Percentiles rank a stretch among this genome's conserved stretches.
phyloP scores from a whole-genome alignment of 352 stramenopile species.

The Pythium volutum region DNA sequence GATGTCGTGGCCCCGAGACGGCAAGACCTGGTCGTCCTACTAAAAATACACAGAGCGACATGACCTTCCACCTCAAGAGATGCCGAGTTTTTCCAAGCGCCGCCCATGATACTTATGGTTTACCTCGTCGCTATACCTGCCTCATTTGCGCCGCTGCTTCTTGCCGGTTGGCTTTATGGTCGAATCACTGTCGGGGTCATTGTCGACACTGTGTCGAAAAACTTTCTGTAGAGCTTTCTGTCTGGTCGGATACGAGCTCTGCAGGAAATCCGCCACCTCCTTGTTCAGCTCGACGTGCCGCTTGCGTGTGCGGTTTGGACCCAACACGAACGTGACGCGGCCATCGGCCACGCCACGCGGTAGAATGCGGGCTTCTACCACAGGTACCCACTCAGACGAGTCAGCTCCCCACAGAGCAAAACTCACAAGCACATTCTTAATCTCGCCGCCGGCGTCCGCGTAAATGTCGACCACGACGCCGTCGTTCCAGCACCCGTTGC shows the following conservation, averaged over 20 bases:
- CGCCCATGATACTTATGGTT: slow-evolving; percentile 16
- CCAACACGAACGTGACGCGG: slow-evolving; percentile 39
- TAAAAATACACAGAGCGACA: neutral
- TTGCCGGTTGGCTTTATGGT: slow-evolving; percentile 7
- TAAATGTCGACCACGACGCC: slow-evolving; percentile 67
- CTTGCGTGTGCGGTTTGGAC: slow-evolving; percentile 36
- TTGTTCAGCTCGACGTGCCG: slow-evolving; percentile 46
- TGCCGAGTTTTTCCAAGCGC: neutral
- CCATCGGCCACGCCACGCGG: slow-evolving; percentile 62
- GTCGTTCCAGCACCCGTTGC: slow-evolving; percentile 79
- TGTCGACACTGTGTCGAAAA: neutral
- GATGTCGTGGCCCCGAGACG: neutral
- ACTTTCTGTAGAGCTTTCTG: slow-evolving; percentile 9
- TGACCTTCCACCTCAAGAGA: neutral
- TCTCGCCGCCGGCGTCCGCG: slow-evolving; percentile 28
- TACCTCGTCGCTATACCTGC: neutral
- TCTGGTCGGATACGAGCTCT: slow-evolving; percentile 47
- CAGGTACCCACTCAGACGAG: slow-evolving; percentile 65
- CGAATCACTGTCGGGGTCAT: neutral
- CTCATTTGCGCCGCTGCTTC: slow-evolving; percentile 13
- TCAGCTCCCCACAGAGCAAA: slow-evolving; percentile 59
- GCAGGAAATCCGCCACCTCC: slow-evolving; percentile 42
- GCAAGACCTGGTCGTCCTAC: too few species aligned
- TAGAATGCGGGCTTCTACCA: slow-evolving; percentile 66
- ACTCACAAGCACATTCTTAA: slow-evolving; percentile 68